phyloP scores from a whole-genome alignment of 2,329 filamentous ascomycete genomes.

The Pseudocercospora fijiensis region DNA sequence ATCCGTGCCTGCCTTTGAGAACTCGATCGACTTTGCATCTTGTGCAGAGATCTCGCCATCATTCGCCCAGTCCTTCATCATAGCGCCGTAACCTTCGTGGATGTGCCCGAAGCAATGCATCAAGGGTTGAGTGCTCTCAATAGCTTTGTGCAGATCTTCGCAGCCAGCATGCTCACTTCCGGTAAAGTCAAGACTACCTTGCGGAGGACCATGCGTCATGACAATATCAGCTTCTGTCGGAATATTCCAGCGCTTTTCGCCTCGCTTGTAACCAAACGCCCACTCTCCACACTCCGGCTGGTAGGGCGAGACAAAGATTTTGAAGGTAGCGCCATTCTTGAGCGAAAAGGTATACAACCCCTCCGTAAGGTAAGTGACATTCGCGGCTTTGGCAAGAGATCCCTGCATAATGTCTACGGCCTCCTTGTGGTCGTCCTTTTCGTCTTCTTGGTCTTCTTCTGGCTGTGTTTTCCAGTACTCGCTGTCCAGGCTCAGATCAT shows the following conservation, averaged over 20 bases:
- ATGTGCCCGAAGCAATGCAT: slow-evolving; percentile 63
- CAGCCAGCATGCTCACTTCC: slow-evolving; percentile 45
- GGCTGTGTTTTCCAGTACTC: slow-evolving; percentile 41
- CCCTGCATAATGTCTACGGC: slow-evolving; percentile 21
- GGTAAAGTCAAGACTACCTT: slow-evolving; percentile 27
- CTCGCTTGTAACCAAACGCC: slow-evolving; percentile 55
- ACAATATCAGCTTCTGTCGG: slow-evolving; percentile 38
- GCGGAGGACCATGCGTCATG: slow-evolving; percentile 43
- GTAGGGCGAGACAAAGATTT: slow-evolving; percentile 53
- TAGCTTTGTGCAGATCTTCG: slow-evolving; percentile 52
- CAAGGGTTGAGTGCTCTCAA: slow-evolving; percentile 49
- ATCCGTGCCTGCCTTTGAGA: not conserved
- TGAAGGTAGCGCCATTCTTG: slow-evolving; percentile 49
- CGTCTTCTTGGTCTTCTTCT: slow-evolving; percentile 34
- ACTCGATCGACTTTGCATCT: no score
- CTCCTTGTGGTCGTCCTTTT: slow-evolving; percentile 23
- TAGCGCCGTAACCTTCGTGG: slow-evolving; percentile 45
- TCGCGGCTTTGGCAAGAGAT: slow-evolving; percentile 40
- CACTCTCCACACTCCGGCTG: slow-evolving; percentile 54
- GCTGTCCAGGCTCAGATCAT: slow-evolving; percentile 35
- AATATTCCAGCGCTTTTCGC: slow-evolving; percentile 40
- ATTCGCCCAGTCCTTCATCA: slow-evolving; percentile 12
- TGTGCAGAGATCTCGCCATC: no score
- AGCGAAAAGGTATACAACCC: slow-evolving; percentile 49
- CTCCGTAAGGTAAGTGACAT: slow-evolving; percentile 56